These are phyloP conservation scores for Citeromyces matritensis DNA, from an alignment of 805 yeast genomes.

Conservation along the genomic window DNA sequence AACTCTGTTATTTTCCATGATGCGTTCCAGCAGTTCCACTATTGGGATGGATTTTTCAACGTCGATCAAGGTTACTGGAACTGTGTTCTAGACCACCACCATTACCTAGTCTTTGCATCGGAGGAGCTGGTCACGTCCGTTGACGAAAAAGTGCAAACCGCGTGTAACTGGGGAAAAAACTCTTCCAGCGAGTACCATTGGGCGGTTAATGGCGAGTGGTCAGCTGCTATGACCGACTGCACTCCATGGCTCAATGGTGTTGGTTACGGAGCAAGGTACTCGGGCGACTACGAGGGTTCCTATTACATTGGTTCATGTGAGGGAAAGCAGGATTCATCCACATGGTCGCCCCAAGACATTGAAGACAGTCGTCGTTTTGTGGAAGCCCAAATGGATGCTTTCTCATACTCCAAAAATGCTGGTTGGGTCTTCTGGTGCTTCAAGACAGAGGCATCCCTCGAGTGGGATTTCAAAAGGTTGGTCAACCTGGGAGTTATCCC, in stretches of 20 bases:
- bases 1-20: conserved; percentile 47
- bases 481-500: conserved; percentile 41
- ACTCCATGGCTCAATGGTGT: conserved; percentile 58
- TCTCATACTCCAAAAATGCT: conserved; percentile 19
- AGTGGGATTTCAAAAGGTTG: conserved; percentile 49
- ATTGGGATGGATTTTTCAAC: conserved; percentile 33
- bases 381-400: conserved; percentile 47
- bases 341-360: conserved; percentile 27
- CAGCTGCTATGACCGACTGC: conserved; percentile 60
- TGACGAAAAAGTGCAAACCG: conserved; percentile 43
- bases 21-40: conserved; percentile 41
- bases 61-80: conserved; percentile 30
- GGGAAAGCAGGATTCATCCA: conserved; percentile 15
- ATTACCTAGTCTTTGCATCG: conserved; percentile 75
- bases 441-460: conserved; percentile 50
- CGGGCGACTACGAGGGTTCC: conserved; percentile 27
- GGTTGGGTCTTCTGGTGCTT: conserved; percentile 68
- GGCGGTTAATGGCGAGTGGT: conserved; percentile 56
- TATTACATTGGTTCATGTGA: conserved; percentile 29
- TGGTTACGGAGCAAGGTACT: conserved; percentile 51
- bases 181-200: conserved; percentile 24
- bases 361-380: conserved; percentile 33
- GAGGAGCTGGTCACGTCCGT: conserved; percentile 39
- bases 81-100: conserved; percentile 78
- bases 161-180: conserved; percentile 32